Percentiles rank a stretch among this genome's conserved stretches.
Conservation (phyloP, 352 stramenopile genomes). For the Globisporangium orthogonon region DNA sequence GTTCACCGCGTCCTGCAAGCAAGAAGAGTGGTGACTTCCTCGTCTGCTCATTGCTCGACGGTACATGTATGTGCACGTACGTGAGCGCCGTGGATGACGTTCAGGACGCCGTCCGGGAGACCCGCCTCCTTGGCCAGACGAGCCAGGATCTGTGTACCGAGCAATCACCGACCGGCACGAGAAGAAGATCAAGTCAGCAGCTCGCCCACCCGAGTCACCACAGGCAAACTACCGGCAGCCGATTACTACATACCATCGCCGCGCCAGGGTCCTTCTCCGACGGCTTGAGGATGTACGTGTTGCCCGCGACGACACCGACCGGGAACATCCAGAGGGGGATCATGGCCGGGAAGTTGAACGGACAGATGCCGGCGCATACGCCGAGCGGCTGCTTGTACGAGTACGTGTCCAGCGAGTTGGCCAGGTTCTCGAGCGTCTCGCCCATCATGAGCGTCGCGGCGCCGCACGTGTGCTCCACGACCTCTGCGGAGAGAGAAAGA, state of each 20-base stretch:
- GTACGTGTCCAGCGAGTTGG: conserved; percentile 92
- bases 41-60: neutral
- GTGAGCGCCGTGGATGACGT: conserved; percentile 89
- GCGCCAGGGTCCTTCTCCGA: conserved; percentile 90
- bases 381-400: conserved; percentile 95
- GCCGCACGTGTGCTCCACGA: conserved; percentile 76
- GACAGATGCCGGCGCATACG: conserved; percentile 90
- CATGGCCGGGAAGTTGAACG: conserved; percentile 97
- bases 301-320: conserved; percentile 87
- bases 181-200: neutral
- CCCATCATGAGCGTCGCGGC: conserved; percentile 89
- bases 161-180: too few species aligned
- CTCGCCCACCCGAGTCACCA: neutral
- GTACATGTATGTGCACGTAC: conserved; percentile 17
- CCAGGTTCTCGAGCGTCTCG: conserved; percentile 92
- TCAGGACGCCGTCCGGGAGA: conserved; percentile 93
- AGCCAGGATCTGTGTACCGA: conserved; percentile 69
- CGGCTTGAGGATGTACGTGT: conserved; percentile 97
- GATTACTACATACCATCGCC: conserved; percentile 49
- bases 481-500: conserved; percentile 19
- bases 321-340: conserved; percentile 94
- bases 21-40: conserved; percentile 1
- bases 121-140: conserved; percentile 90
- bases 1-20: conserved; percentile 87
- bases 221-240: neutral